Evolutionary conservation across 257 asterid species (phyloP), one percentile per base, ranked within the genome.

Genomic region (Paraleonurus japonicus): DNA sequence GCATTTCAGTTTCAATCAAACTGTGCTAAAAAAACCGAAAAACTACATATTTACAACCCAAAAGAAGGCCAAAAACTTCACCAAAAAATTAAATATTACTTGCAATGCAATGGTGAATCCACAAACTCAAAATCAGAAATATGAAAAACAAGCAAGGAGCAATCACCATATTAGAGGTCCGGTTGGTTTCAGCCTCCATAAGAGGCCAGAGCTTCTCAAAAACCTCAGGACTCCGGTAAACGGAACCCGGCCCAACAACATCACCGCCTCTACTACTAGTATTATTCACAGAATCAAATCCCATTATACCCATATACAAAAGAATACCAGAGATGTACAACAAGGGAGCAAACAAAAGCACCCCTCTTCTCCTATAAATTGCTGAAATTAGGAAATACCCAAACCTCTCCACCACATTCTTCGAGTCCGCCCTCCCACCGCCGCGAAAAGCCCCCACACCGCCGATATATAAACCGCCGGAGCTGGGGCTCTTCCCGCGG

Each of bases 131-230:
- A 67, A 61, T 48, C 3, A 27, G 41, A 23, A 20, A 37, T 59
- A 55, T 24, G 3, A 58, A 63, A 22, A 32, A 51, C 32, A 50
- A 35, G 39, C n/a, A n/a, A n/a, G n/a, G n/a, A n/a, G n/a, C 73
- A 58, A 70, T 70, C 79, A 94, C 99, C 98, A 87, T 75, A 81
- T 87, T 92, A 26, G 92, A 83, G 81, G 78, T 88, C 16, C 90
- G 80, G 67, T 86, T 89, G 84, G 81, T 85, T 68, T 95, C 96
- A 37, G 88, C 89, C 81, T 92, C 94, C 99, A 95, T 92, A 32
- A 78, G 81, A 22, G 98, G 96, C 99, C 98, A 95, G 15, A 89
- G 95, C 81, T 82, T 95, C 80, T 92, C 90, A 50, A 95, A 88
- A 58, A 95, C 93, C 84, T 89, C 86, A 2, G 99, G 98, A 73